A percentile compares a stretch with the other conserved stretches of the same genome.
phyloP scores from a whole-genome alignment of 106 monocot species.

The Vanilla planifolia region DNA sequence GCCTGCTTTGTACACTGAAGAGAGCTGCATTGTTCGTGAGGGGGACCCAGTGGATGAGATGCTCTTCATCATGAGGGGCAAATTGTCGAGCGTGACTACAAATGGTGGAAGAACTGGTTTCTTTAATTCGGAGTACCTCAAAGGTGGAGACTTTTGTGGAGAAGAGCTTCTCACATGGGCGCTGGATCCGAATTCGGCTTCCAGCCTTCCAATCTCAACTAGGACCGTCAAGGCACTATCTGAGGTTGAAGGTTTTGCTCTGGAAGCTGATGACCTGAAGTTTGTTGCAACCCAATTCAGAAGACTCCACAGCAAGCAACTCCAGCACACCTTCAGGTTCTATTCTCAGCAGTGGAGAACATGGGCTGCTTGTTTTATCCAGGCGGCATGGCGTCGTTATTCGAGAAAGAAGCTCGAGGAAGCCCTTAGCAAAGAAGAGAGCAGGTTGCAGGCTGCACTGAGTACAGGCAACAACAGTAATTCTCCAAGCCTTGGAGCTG shows the following conservation, averaged over 20 bases:
- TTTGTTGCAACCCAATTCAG: conserved; percentile 65
- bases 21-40: conserved; percentile 44
- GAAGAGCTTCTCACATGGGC: conserved; percentile 70
- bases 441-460: conserved; percentile 33
- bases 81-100: conserved; percentile 44
- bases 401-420: conserved; percentile 48
- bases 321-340: conserved; percentile 53
- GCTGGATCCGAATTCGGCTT: conserved; percentile 43
- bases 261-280: conserved; percentile 47
- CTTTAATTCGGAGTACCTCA: conserved; percentile 44
- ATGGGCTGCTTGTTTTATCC: conserved; percentile 69
- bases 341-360: conserved; percentile 64
- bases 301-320: conserved; percentile 56
- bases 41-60: conserved; percentile 58
- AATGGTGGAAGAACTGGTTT: conserved; percentile 69
- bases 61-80: conserved; percentile 64
- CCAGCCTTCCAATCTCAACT: conserved; percentile 55
- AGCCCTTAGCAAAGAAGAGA: conserved; percentile 32
- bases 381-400: conserved; percentile 51
- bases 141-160: conserved; percentile 57
- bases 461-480: conserved; percentile 10
- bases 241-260: conserved; percentile 58
- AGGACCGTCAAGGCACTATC: conserved; percentile 47
- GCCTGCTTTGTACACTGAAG: conserved; percentile 47
- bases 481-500: conserved; percentile 44